These are phyloP conservation scores for Aurifilum marmelostoma DNA, from an alignment of 2,329 filamentous ascomycete genomes.

Conservation along the genomic window DNA sequence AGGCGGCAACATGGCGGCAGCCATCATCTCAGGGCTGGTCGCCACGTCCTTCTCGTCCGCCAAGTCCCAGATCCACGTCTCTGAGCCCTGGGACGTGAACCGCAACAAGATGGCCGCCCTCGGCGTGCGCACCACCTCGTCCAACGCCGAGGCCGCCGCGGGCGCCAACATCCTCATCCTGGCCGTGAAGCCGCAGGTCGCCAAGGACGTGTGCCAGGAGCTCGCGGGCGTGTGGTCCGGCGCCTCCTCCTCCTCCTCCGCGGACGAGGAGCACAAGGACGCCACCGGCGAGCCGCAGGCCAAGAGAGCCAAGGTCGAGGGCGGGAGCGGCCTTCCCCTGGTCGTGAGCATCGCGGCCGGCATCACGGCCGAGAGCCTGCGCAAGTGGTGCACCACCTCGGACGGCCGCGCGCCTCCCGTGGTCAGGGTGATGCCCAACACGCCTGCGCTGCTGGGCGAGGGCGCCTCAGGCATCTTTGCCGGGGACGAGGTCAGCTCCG, in stretches of 20 bases:
- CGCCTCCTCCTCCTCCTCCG: no score
- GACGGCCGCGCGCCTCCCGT: slow-evolving; percentile 46
- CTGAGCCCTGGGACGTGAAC: slow-evolving; percentile 58
- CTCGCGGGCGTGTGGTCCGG: slow-evolving; percentile 44
- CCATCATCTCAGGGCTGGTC: slow-evolving; percentile 55
- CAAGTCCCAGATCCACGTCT: slow-evolving; percentile 48
- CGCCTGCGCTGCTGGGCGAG: slow-evolving; percentile 54
- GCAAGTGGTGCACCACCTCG: slow-evolving; percentile 45
- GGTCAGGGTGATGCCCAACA: slow-evolving; percentile 58
- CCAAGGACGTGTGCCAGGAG: slow-evolving; percentile 51
- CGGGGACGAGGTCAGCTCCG: slow-evolving; percentile 44
- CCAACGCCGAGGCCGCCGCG: slow-evolving; percentile 48
- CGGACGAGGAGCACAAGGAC: not conserved
- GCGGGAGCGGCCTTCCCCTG: slow-evolving; percentile 40
- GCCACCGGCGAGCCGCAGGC: slow-evolving; percentile 2
- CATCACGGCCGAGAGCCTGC: slow-evolving; percentile 49
- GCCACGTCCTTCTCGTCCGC: slow-evolving; percentile 46
- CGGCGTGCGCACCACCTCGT: slow-evolving; percentile 50
- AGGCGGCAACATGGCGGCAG: slow-evolving; percentile 56
- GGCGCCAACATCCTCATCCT: slow-evolving; percentile 52
- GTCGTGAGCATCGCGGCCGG: slow-evolving; percentile 55
- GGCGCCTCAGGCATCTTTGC: slow-evolving; percentile 54
- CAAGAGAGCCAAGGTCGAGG: slow-evolving; percentile 4
- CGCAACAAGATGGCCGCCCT: slow-evolving; percentile 50
- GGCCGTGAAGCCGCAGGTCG: slow-evolving; percentile 56